phyloP scores from a whole-genome alignment of 805 yeast species.

The Yarrowia sp. region DNA sequence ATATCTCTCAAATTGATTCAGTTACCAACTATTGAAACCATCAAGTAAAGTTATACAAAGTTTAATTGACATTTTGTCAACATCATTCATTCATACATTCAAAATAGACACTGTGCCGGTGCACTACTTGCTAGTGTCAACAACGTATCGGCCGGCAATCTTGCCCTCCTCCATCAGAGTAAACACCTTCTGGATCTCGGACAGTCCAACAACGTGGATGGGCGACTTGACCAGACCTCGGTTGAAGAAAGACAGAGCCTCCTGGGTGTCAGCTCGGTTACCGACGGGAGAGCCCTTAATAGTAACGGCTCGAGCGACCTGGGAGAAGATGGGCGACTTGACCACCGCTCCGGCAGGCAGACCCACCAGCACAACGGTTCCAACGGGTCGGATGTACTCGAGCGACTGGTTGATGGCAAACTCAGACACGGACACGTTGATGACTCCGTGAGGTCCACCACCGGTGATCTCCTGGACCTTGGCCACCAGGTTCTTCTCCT shows the following conservation, averaged over 20 bases:
- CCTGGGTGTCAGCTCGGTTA: conserved; percentile 58
- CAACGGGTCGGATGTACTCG: conserved; percentile 46
- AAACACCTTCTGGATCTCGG: conserved; percentile 49
- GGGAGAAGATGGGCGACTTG: conserved; percentile 51
- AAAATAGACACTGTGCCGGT: neutral
- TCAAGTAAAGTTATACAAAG: too few species aligned
- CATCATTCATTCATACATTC: neutral
- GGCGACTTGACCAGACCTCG: conserved; percentile 55
- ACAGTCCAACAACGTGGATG: conserved; percentile 54
- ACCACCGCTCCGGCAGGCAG: conserved; percentile 61
- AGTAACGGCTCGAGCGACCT: conserved; percentile 54
- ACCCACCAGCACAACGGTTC: conserved; percentile 61
- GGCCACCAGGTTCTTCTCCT: conserved; percentile 47
- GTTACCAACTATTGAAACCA: too few species aligned
- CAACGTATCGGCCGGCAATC: conserved; percentile 63
- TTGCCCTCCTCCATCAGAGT: conserved; percentile 59
- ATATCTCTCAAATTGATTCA: too few species aligned
- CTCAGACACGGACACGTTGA: conserved; percentile 61
- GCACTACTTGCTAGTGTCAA: conserved; percentile 50
- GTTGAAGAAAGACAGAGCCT: conserved; percentile 54
- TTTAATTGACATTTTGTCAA: too few species aligned
- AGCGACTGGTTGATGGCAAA: conserved; percentile 57
- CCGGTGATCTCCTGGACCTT: conserved; percentile 50
- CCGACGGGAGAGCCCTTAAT: conserved; percentile 61
- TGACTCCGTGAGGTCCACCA: conserved; percentile 70